phyloP scores from a whole-genome alignment of 2,329 filamentous ascomycete genomes.

The Aspergillus novofumigatus region DNA sequence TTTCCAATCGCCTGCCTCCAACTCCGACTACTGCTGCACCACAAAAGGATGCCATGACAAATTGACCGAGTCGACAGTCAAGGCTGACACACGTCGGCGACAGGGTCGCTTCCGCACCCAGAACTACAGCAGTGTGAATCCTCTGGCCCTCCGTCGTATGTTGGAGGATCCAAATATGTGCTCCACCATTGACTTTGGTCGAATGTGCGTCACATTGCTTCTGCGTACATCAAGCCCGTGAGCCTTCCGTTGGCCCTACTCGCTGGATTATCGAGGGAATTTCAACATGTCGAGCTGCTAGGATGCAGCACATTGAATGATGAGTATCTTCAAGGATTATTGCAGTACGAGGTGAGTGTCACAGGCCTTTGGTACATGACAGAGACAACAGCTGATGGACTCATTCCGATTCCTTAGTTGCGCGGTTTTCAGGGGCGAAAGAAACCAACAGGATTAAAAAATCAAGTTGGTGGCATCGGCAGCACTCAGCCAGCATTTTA shows the following conservation, averaged over 20 bases:
- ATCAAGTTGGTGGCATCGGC: too few species aligned
- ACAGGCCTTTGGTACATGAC: not conserved
- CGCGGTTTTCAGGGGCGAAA: too few species aligned
- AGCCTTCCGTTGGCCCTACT: too few species aligned
- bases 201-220: not conserved
- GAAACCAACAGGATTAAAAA: too few species aligned
- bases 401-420: not conserved
- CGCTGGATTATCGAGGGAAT: not conserved
- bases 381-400: not conserved
- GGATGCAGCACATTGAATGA: not conserved
- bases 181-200: not conserved
- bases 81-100: too few species aligned
- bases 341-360: not conserved
- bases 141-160: not conserved
- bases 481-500: too few species aligned
- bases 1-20: not conserved
- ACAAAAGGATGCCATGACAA: not conserved
- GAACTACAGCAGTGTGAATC: not conserved
- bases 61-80: not conserved
- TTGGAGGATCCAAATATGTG: not conserved
- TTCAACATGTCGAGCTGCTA: too few species aligned
- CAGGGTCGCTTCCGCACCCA: not conserved
- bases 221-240: not conserved
- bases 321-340: accelerated
- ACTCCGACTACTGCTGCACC: not conserved